Evolutionary conservation across 768 basidiomycete species (phyloP).

Genomic region (Amanita muscaria): DNA sequence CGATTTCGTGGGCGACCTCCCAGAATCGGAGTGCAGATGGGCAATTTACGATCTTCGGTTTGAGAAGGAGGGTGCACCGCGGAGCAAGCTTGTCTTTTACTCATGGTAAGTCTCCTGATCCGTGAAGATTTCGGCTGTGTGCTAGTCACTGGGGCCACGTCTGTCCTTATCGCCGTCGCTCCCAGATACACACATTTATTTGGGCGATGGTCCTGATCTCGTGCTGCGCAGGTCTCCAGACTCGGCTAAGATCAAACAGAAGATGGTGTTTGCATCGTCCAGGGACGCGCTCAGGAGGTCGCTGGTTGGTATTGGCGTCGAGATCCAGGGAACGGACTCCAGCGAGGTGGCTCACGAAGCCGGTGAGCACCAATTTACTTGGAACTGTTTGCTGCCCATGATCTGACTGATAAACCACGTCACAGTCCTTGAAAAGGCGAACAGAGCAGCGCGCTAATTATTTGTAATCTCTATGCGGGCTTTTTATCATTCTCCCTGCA

Average conservation of each 20-base stretch:
- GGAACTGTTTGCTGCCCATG: neutral
- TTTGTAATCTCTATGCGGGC: neutral
- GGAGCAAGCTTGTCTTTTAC: conserved; percentile 78
- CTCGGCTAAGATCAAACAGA: conserved; percentile 72
- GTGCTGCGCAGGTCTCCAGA: conserved; percentile 70
- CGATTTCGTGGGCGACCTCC: conserved; percentile 64
- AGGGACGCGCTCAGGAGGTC: conserved; percentile 66
- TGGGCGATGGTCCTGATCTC: conserved; percentile 18
- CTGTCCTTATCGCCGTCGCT: too few species aligned
- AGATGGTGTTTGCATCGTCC: conserved; percentile 92
- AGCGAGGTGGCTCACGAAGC: conserved; percentile 63
- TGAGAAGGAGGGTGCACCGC: conserved; percentile 61
- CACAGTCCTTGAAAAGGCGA: conserved; percentile 7
- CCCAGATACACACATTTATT: too few species aligned
- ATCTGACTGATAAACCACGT: neutral
- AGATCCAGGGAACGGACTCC: conserved; percentile 80
- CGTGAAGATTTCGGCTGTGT: neutral
- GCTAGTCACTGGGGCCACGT: too few species aligned
- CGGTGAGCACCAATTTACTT: conserved; percentile 48
- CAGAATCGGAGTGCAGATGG: conserved; percentile 70
- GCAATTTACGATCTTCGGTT: conserved; percentile 92
- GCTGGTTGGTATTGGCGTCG: conserved; percentile 68
- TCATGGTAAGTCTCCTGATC: conserved; percentile 63
- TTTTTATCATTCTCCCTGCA: neutral
- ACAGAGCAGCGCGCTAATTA: neutral